A percentile compares a stretch with the other conserved stretches of the same genome.
These are phyloP conservation scores for Penicillium ochrochloron DNA, from an alignment of 495 filamentous ascomycete species.

Conservation along the genomic window DNA sequence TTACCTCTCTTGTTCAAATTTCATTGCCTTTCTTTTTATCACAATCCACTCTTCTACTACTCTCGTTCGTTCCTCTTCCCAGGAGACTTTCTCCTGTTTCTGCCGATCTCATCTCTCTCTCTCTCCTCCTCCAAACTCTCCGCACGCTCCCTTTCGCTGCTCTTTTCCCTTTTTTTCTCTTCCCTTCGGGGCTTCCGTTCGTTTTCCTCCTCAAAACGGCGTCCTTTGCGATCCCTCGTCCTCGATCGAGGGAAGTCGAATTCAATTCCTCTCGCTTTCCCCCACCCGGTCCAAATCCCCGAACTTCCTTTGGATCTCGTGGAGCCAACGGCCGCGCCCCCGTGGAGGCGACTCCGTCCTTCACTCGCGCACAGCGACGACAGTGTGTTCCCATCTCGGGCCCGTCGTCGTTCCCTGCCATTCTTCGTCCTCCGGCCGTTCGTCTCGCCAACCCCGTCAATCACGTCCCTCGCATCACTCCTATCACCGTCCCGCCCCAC, in stretches of 20 bases:
- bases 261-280: conserved; percentile 23
- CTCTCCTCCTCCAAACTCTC: conserved; percentile 8
- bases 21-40: conserved; percentile 8
- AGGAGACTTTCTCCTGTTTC: conserved; percentile 16
- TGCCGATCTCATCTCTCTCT: conserved; percentile 29
- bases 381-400: conserved; percentile 32
- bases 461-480: conserved; percentile 53
- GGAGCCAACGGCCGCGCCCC: conserved; percentile 20
- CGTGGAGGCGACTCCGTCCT: conserved; percentile 35
- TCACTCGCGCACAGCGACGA: conserved; percentile 35
- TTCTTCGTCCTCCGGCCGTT: conserved; percentile 45
- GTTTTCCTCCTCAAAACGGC: conserved; percentile 40
- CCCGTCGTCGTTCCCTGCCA: conserved; percentile 35
- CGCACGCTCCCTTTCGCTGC: conserved; percentile 7
- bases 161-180: conserved; percentile 8
- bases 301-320: conserved; percentile 10
- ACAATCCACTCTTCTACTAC: conserved; percentile 2
- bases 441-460: conserved; percentile 55
- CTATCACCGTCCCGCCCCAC: conserved; percentile 40
- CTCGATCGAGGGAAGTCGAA: conserved; percentile 43
- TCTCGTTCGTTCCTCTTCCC: conserved; percentile 6
- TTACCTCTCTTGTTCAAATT: conserved; percentile 3
- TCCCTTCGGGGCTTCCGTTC: neutral
- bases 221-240: conserved; percentile 32
- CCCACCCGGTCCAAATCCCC: conserved; percentile 26